These are phyloP conservation scores for Sarocladiaceae sp. DNA, from an alignment of 2,329 filamentous ascomycete species.

Conservation along the genomic window DNA sequence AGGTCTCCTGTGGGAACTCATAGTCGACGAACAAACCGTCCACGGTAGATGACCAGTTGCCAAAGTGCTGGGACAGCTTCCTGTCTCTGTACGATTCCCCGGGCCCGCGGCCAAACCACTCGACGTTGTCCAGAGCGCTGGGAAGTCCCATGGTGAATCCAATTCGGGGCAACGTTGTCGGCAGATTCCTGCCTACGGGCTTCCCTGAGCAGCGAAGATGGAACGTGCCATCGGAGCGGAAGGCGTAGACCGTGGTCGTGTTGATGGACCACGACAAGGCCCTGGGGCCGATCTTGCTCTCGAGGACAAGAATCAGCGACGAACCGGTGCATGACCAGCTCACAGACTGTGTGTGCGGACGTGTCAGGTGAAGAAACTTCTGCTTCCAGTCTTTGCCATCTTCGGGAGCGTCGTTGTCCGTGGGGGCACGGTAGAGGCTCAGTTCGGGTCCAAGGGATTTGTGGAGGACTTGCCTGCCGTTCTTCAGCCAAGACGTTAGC, in stretches of 20 bases:
- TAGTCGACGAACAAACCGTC: constrained; percentile 41
- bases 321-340: constrained; percentile 42
- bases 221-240: not conserved
- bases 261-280: constrained; percentile 13
- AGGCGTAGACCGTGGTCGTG: not conserved
- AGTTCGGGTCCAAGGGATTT: constrained; percentile 13
- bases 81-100: constrained; percentile 65
- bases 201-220: not conserved
- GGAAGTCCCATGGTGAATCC: constrained; percentile 39
- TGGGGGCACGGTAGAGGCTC: constrained; percentile 14
- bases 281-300: constrained; percentile 55
- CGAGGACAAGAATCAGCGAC: constrained; percentile 40
- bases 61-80: constrained; percentile 56
- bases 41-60: constrained; percentile 39
- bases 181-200: constrained; percentile 5
- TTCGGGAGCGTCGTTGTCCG: constrained; percentile 14
- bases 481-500: constrained; percentile 33
- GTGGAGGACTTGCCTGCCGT: not conserved
- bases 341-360: not conserved
- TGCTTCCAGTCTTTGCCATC: constrained; percentile 13
- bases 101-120: constrained; percentile 65
- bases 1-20: constrained; percentile 50
- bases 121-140: constrained; percentile 16
- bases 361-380: not conserved
- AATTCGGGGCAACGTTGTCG: constrained; percentile 35